Percentiles rank a stretch among this genome's conserved stretches.
phyloP scores from a whole-genome alignment of 495 filamentous ascomycete genomes.

The Darksidea phi region DNA sequence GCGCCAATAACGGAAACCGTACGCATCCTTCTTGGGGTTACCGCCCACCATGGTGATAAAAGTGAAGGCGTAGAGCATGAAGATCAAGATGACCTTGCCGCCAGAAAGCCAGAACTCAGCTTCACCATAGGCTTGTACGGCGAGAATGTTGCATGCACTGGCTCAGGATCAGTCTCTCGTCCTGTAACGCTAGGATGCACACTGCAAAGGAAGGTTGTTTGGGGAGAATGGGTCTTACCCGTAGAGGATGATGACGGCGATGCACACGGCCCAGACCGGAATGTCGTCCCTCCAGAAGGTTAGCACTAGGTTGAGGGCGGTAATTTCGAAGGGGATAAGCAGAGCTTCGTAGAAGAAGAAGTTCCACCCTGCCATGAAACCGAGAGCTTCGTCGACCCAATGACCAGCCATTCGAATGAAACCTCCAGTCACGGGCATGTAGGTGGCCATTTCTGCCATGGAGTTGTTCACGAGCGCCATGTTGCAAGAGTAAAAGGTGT shows the following conservation, averaged over 20 bases:
- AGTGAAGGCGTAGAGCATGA: slow-evolving; percentile 49
- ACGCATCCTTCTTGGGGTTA: slow-evolving; percentile 49
- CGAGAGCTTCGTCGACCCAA: slow-evolving; percentile 58
- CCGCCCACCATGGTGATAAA: slow-evolving; percentile 55
- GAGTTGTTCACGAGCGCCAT: slow-evolving; percentile 48
- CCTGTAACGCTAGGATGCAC: background rate
- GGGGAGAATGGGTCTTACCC: slow-evolving; percentile 29
- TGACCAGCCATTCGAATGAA: slow-evolving; percentile 50
- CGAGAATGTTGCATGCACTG: slow-evolving; percentile 47
- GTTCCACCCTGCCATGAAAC: slow-evolving; percentile 56
- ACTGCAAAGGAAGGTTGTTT: slow-evolving; percentile 3
- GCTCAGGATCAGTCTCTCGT: slow-evolving; percentile 9
- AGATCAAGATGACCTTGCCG: slow-evolving; percentile 51
- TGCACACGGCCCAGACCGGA: slow-evolving; percentile 44
- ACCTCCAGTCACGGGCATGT: slow-evolving; percentile 47
- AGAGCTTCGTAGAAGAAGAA: slow-evolving; percentile 54
- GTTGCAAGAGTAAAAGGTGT: slow-evolving; percentile 34
- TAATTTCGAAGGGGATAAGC: slow-evolving; percentile 56
- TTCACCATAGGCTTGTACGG: slow-evolving; percentile 50
- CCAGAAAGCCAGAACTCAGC: slow-evolving; percentile 53
- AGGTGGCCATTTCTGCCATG: slow-evolving; percentile 50
- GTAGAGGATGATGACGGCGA: slow-evolving; percentile 43
- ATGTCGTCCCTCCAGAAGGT: slow-evolving; percentile 50
- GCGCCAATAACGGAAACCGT: slow-evolving; percentile 52
- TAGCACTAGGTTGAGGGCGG: slow-evolving; percentile 52